Conservation (phyloP, 2,329 filamentous ascomycete species). For the Nemania bipapillata region DNA sequence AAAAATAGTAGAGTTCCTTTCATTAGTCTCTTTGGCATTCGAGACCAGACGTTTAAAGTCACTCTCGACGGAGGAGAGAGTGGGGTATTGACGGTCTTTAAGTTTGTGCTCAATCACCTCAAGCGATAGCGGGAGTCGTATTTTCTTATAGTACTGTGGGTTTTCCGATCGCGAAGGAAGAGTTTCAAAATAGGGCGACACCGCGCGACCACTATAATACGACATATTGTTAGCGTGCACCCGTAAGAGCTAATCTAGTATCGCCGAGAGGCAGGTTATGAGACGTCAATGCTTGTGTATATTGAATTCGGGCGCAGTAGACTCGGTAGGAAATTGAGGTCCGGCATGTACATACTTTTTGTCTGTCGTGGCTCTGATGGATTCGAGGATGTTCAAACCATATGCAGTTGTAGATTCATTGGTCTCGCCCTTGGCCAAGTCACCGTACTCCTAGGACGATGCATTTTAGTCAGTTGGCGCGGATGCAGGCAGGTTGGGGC, state of each 20-base stretch:
- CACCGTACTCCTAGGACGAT: slow-evolving; percentile 55
- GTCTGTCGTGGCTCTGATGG: slow-evolving; percentile 79
- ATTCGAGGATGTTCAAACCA: slow-evolving; percentile 78
- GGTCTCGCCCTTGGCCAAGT: slow-evolving; percentile 68
- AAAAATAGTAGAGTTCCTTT: slow-evolving; percentile 75
- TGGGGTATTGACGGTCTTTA: slow-evolving; percentile 73
- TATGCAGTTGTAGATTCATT: slow-evolving; percentile 74
- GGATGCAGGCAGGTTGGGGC: slow-evolving; percentile 5
- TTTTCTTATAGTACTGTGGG: slow-evolving; percentile 80
- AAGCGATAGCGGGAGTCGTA: slow-evolving; percentile 81
- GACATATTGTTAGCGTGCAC: slow-evolving; percentile 42
- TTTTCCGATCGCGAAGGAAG: slow-evolving; percentile 72
- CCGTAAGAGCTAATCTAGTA: not conserved
- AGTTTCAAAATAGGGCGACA: slow-evolving; percentile 79
- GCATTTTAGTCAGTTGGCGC: slow-evolving; percentile 30
- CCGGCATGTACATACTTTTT: slow-evolving; percentile 73
- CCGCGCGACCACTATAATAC: slow-evolving; percentile 71
- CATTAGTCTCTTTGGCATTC: slow-evolving; percentile 87
- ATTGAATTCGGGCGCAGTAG: not conserved
- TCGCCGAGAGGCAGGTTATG: not conserved
- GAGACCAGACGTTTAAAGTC: slow-evolving; percentile 88
- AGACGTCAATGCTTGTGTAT: not conserved
- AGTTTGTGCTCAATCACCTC: slow-evolving; percentile 81
- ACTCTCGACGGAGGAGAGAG: slow-evolving; percentile 78
- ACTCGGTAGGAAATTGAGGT: slow-evolving; percentile 14